These are phyloP conservation scores for Aureoboletus auriporus DNA, from an alignment of 768 basidiomycete species.

Conservation along the genomic window DNA sequence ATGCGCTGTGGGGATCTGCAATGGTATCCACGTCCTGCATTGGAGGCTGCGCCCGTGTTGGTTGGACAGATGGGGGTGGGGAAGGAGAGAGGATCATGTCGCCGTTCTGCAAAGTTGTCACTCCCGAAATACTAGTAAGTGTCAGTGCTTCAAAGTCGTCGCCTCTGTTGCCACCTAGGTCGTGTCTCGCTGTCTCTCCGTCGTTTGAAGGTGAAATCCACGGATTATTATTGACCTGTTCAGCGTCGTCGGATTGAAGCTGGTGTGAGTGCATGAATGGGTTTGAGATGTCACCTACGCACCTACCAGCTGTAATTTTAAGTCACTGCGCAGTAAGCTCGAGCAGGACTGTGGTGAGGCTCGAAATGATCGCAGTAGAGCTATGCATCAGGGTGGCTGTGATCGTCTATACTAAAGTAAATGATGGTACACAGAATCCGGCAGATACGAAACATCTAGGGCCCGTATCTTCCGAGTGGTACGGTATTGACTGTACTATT, in stretches of 20 bases:
- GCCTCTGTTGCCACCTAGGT: not conserved
- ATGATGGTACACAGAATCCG: not conserved
- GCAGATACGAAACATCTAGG: too few species aligned
- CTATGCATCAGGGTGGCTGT: constrained; percentile 6
- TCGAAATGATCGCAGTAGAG: not conserved
- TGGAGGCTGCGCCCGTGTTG: not conserved
- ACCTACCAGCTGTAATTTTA: constrained; percentile 2
- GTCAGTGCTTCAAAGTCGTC: not conserved
- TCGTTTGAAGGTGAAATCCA: not conserved
- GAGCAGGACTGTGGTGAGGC: not conserved
- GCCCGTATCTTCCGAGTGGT: too few species aligned
- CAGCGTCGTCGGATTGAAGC: not conserved
- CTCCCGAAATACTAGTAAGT: not conserved
- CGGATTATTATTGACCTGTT: constrained; percentile 6
- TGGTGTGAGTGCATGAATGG: constrained; percentile 6
- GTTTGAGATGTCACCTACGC: not conserved
- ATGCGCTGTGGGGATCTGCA: constrained; percentile 46
- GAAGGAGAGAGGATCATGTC: constrained; percentile 20
- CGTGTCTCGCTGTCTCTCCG: not conserved
- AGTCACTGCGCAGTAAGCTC: not conserved
- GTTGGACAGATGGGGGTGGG: constrained; percentile 4
- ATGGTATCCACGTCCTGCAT: not conserved
- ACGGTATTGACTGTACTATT: too few species aligned
- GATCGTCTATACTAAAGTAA: not conserved
- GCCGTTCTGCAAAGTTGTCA: not conserved